Evolutionary conservation across 306 rosid species (phyloP).

Genomic region (Cyclanthera cordifolia): DNA sequence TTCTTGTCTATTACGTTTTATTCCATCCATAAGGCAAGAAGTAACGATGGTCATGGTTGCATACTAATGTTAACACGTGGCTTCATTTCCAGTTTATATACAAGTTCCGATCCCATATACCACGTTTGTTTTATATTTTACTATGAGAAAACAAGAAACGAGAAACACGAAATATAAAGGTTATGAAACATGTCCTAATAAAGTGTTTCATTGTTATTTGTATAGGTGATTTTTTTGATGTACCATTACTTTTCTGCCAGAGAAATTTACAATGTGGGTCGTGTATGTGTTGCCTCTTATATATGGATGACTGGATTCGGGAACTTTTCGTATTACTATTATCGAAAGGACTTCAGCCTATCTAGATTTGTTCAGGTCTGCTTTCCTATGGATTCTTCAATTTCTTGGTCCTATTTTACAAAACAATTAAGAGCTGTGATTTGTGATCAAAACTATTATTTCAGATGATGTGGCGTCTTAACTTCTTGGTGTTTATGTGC

Average conservation of each 20-base stretch:
- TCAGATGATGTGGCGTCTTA: conserved; percentile 99
- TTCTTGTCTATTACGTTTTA: no score
- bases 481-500: conserved; percentile 71
- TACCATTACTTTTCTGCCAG: conserved; percentile 86
- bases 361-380: conserved; percentile 84
- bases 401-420: neutral
- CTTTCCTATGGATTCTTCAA: conserved; percentile 1
- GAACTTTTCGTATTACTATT: conserved; percentile 84
- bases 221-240: conserved; percentile 76
- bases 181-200: no score
- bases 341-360: conserved; percentile 84
- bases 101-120: no score
- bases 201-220: neutral
- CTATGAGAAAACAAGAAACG: no score
- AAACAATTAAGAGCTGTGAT: neutral
- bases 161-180: no score
- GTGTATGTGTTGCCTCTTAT: conserved; percentile 77
- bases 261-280: conserved; percentile 78
- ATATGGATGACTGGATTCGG: conserved; percentile 99
- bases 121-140: no score
- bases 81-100: no score
- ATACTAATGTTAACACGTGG: no score
- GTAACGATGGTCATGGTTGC: no score
- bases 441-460: neutral
- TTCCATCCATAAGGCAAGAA: no score